These are phyloP conservation scores for Gossypium schwendimanii DNA, from an alignment of 441 rosid genomes.

Conservation along the genomic window DNA sequence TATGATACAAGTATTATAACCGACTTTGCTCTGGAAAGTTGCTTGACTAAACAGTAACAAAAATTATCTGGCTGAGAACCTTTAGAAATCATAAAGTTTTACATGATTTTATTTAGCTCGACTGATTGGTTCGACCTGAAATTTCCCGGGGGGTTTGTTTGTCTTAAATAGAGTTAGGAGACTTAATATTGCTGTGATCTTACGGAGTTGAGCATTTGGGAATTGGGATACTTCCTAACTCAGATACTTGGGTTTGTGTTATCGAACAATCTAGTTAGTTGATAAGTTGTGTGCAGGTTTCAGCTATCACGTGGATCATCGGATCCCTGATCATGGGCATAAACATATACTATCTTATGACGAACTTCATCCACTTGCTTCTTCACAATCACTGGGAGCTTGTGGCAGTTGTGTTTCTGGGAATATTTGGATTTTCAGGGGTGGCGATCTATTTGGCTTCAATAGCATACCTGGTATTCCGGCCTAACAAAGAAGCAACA, in stretches of 20 bases:
- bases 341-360: conserved; percentile 62
- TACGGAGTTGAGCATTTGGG: too few species aligned
- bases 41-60: too few species aligned
- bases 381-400: conserved; percentile 43
- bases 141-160: too few species aligned
- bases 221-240: too few species aligned
- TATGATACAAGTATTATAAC: too few species aligned
- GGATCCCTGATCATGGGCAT: conserved; percentile 76
- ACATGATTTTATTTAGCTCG: too few species aligned
- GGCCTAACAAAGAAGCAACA: conserved; percentile 41
- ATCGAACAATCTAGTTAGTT: not conserved
- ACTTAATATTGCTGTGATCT: too few species aligned
- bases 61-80: too few species aligned
- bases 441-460: conserved; percentile 64
- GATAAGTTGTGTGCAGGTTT: conserved; percentile 35
- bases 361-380: conserved; percentile 56
- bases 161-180: too few species aligned
- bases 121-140: too few species aligned
- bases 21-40: too few species aligned
- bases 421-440: conserved; percentile 60
- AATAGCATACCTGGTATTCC: conserved; percentile 60
- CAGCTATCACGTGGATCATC: conserved; percentile 70
- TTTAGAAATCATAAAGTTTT: too few species aligned
- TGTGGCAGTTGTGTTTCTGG: conserved; percentile 45
- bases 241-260: not conserved